A percentile compares a stretch with the other conserved stretches of the same genome.
Evolutionary conservation across 2,329 filamentous ascomycete species (phyloP).

Genomic region (Fusarium graminum): DNA sequence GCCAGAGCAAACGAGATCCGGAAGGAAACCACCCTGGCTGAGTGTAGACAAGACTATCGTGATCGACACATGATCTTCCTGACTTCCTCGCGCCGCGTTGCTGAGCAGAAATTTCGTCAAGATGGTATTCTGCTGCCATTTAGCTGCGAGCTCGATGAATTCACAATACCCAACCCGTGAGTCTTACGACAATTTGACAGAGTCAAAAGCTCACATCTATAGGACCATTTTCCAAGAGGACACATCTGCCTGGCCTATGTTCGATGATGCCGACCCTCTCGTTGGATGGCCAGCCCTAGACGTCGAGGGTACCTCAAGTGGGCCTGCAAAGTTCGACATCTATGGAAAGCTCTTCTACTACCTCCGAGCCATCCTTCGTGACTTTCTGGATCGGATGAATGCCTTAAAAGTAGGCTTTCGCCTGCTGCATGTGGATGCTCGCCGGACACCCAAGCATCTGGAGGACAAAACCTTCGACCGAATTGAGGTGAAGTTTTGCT

Average conservation of each 20-base stretch:
- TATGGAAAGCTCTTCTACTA: constrained; percentile 26
- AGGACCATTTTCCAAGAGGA: constrained; percentile 7
- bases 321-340: constrained; percentile 16
- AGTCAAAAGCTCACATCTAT: neutral
- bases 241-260: constrained; percentile 4
- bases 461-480: constrained; percentile 4
- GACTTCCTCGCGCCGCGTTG: neutral
- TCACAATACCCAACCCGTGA: constrained; percentile 19
- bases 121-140: constrained; percentile 32
- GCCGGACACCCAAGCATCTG: neutral
- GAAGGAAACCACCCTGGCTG: neutral
- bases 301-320: neutral
- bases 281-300: constrained; percentile 14
- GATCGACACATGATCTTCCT: neutral
- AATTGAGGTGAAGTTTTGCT: constrained; percentile 4
- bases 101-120: neutral
- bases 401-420: neutral
- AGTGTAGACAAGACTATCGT: neutral
- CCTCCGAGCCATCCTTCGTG: neutral
- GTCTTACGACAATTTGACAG: rapidly evolving
- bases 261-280: constrained; percentile 5
- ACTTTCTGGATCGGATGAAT: neutral
- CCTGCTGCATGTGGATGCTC: neutral
- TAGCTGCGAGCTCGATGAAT: neutral
- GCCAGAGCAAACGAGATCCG: constrained; percentile 3